phyloP scores from a whole-genome alignment of 225 moss, liverwort and hornwort species.

The Physcomitrellopsis africana region DNA sequence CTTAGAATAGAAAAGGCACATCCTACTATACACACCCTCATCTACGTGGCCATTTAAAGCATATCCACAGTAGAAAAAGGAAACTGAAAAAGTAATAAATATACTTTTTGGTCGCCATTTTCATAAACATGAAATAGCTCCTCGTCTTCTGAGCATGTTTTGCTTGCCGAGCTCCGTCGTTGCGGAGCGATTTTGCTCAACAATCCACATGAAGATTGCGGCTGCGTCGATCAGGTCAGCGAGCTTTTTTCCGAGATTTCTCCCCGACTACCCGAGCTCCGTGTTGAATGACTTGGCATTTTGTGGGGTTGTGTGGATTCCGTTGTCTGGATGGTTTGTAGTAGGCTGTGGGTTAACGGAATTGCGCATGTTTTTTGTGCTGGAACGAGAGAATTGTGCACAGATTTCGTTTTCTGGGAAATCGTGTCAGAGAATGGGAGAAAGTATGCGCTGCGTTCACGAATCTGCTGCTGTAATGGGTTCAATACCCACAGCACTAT shows the following conservation, averaged over 20 bases:
- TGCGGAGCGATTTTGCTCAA: background rate
- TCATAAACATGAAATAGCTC: no score
- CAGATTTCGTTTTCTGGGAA: background rate
- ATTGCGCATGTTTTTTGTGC: constrained; percentile 11
- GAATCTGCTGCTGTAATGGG: background rate
- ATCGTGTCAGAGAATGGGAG: no score
- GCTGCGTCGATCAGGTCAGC: constrained; percentile 20
- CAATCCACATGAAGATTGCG: constrained; percentile 23
- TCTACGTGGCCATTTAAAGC: no score
- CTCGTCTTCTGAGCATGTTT: no score
- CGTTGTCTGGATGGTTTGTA: background rate
- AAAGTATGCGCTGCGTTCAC: no score
- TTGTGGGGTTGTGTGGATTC: background rate
- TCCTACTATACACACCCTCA: no score
- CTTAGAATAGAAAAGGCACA: no score
- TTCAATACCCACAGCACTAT: no score
- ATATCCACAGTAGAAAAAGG: no score
- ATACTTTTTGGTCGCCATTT: no score
- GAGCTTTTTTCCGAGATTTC: background rate
- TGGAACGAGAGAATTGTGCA: background rate
- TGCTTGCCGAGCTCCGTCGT: no score
- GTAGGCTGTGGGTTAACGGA: background rate
- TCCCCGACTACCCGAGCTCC: background rate
- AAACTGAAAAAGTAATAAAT: no score
- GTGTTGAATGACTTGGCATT: background rate